phyloP scores from a whole-genome alignment of 192 early-diverging fungal genomes.

The Backusella morwellensis region DNA sequence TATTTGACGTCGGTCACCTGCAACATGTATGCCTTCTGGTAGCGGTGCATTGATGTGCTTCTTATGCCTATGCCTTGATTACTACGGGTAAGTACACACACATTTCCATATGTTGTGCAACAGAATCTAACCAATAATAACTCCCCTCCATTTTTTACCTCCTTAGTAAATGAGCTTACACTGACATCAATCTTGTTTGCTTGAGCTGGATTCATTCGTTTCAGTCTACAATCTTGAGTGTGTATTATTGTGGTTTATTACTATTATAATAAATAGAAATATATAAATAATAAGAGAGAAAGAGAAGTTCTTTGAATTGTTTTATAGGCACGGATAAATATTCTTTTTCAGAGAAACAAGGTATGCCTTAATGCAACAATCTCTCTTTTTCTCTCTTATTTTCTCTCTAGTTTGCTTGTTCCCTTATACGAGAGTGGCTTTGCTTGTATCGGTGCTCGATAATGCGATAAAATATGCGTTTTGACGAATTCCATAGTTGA shows the following conservation, averaged over 20 bases:
- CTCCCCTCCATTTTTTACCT: too few species aligned
- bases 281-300: background rate
- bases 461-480: too few species aligned
- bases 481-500: too few species aligned
- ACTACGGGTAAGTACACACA: too few species aligned
- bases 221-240: background rate
- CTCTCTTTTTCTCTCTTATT: background rate
- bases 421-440: too few species aligned
- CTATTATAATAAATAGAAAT: background rate
- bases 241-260: background rate
- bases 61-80: too few species aligned
- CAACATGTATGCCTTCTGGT: too few species aligned
- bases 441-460: too few species aligned
- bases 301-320: background rate
- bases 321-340: background rate
- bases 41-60: too few species aligned
- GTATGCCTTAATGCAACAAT: background rate
- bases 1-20: too few species aligned
- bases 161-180: constrained; percentile 17
- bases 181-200: constrained; percentile 30
- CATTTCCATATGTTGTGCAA: too few species aligned
- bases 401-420: background rate
- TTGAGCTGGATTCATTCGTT: constrained; percentile 28
- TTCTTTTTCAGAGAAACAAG: background rate
- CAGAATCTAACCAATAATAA: too few species aligned